Evolutionary conservation across 2,329 filamentous ascomycete species (phyloP).

Genomic region (Furcasterigmium sp.): DNA sequence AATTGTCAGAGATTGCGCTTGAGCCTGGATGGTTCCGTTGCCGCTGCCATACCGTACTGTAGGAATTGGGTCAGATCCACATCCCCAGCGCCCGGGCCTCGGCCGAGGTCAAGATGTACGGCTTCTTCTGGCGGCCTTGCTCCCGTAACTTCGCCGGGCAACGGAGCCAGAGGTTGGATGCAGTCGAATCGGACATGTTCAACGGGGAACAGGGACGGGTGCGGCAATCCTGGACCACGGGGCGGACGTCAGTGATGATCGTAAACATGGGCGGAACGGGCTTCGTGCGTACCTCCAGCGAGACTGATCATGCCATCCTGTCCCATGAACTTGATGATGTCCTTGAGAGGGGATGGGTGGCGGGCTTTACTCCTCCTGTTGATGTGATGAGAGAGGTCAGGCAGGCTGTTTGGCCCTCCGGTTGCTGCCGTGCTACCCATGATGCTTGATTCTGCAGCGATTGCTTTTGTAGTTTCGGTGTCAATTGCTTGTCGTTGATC

Average conservation of each 20-base stretch:
- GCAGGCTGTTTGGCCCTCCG: neutral
- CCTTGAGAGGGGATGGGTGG: too few species aligned
- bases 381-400: conserved; percentile 24
- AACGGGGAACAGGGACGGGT: too few species aligned
- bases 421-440: conserved; percentile 1
- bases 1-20: neutral
- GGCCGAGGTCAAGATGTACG: conserved; percentile 4
- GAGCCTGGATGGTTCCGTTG: neutral
- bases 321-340: too few species aligned
- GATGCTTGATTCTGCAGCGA: neutral
- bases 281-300: too few species aligned
- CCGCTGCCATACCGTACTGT: conserved; percentile 10
- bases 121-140: neutral
- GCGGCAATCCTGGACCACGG: too few species aligned
- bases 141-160: neutral
- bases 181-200: conserved; percentile 10
- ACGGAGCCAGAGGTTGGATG: conserved; percentile 3
- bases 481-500: too few species aligned
- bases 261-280: too few species aligned
- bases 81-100: conserved; percentile 4
- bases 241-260: too few species aligned
- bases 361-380: conserved; percentile 11
- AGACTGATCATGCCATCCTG: too few species aligned
- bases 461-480: too few species aligned
- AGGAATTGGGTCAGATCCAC: conserved; percentile 13